Percentiles rank a stretch among this genome's conserved stretches.
Evolutionary conservation across 2,329 filamentous ascomycete genomes (phyloP).

Genomic region (Xylaria sp.): DNA sequence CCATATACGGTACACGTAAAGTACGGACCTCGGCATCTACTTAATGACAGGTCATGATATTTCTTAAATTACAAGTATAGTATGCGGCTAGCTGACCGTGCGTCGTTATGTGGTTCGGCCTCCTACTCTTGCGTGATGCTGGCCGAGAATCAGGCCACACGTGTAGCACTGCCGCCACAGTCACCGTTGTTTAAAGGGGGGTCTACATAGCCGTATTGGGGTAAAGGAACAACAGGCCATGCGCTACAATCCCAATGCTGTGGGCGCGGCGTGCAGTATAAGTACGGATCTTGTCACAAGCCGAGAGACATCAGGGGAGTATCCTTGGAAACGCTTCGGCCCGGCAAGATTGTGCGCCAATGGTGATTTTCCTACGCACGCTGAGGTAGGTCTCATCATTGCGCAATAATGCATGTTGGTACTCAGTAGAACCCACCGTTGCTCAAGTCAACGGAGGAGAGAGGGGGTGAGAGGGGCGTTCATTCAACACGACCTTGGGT

Average conservation of each 20-base stretch:
- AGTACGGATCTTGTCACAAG: slow-evolving; percentile 8
- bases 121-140: slow-evolving; percentile 27
- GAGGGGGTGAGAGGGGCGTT: neutral
- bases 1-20: slow-evolving; percentile 12
- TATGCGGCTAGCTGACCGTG: slow-evolving; percentile 28
- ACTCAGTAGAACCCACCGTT: slow-evolving; percentile 10
- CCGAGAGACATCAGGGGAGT: slow-evolving; percentile 17
- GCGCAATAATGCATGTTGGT: slow-evolving; percentile 24
- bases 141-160: slow-evolving; percentile 31
- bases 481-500: slow-evolving; percentile 22
- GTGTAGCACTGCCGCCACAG: slow-evolving; percentile 32
- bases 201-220: neutral
- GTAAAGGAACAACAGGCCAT: neutral
- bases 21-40: slow-evolving; percentile 5
- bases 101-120: slow-evolving; percentile 29
- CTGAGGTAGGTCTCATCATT: slow-evolving; percentile 4
- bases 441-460: neutral
- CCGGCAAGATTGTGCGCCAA: slow-evolving; percentile 28
- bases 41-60: slow-evolving; percentile 25
- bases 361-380: neutral
- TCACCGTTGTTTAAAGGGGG: slow-evolving; percentile 8
- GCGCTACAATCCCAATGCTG: slow-evolving; percentile 10
- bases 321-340: slow-evolving; percentile 29
- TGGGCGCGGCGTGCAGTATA: slow-evolving; percentile 10
- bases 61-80: slow-evolving; percentile 11